phyloP scores from a whole-genome alignment of 2,329 filamentous ascomycete species.

The Xylariaceae sp. region DNA sequence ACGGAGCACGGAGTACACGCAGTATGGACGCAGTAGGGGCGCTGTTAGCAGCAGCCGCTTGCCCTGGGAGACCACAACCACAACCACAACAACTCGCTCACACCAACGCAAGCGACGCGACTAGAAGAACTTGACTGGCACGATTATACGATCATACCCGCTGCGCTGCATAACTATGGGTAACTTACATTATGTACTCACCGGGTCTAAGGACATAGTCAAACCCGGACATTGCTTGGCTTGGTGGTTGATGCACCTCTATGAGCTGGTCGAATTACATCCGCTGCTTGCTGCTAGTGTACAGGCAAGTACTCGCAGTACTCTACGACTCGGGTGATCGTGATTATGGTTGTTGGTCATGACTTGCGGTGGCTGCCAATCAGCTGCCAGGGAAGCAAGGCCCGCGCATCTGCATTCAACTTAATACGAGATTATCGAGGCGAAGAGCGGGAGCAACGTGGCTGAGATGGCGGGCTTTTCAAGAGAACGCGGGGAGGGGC shows the following conservation, averaged over 20 bases:
- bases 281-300: background rate
- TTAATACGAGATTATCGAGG: slow-evolving; percentile 16
- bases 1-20: too few relatives aligned
- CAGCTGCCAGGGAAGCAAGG: slow-evolving; percentile 4
- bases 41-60: too few relatives aligned
- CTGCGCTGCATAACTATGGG: background rate
- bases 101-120: background rate
- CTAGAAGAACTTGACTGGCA: background rate
- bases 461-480: slow-evolving; percentile 7
- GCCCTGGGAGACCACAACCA: too few relatives aligned
- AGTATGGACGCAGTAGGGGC: too few relatives aligned
- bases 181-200: background rate
- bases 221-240: background rate
- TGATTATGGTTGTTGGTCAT: slow-evolving; percentile 4
- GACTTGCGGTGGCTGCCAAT: slow-evolving; percentile 8
- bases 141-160: too few relatives aligned
- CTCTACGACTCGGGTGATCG: background rate
- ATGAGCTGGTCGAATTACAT: slow-evolving; percentile 9
- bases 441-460: slow-evolving; percentile 14
- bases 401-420: slow-evolving; percentile 11
- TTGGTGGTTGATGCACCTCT: background rate
- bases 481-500: slow-evolving; percentile 8
- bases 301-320: too few relatives aligned
- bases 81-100: too few relatives aligned
- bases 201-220: background rate